Conservation (phyloP, 108 stramenopile species). For the Nannochloropsis salina region DNA sequence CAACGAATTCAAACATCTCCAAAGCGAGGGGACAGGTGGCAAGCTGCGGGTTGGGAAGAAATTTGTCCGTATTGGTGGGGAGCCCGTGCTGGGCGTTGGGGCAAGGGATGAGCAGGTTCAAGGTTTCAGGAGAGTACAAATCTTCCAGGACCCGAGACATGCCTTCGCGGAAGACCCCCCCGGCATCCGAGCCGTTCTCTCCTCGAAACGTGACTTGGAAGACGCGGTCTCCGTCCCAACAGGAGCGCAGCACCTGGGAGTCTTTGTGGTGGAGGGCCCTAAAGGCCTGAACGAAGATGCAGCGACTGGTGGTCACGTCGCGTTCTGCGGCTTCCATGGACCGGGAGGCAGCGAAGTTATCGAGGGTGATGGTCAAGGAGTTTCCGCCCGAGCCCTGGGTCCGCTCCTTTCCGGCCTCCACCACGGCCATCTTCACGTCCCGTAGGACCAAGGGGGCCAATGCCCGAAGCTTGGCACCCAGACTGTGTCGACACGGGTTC, state of each 20-base stretch:
- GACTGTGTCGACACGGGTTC: background rate
- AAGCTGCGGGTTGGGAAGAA: constrained; percentile 52
- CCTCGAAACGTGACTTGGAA: constrained; percentile 56
- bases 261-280: constrained; percentile 44
- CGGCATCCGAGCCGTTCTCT: constrained; percentile 58
- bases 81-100: constrained; percentile 47
- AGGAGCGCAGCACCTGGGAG: constrained; percentile 43
- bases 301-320: constrained; percentile 47
- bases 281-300: constrained; percentile 56
- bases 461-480: constrained; percentile 31
- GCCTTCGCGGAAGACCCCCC: constrained; percentile 60
- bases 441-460: constrained; percentile 44
- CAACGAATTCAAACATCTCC: constrained; percentile 54
- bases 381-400: constrained; percentile 36
- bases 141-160: constrained; percentile 55
- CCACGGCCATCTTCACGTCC: constrained; percentile 45
- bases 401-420: constrained; percentile 43
- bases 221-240: constrained; percentile 57
- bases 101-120: constrained; percentile 50
- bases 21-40: constrained; percentile 46
- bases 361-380: constrained; percentile 37
- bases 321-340: constrained; percentile 39
- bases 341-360: constrained; percentile 48
- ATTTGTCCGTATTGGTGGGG: constrained; percentile 51
- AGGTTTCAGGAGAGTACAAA: constrained; percentile 41